These are phyloP conservation scores for Nakazawaea molendinolei DNA, from an alignment of 805 yeast genomes.

Conservation along the genomic window DNA sequence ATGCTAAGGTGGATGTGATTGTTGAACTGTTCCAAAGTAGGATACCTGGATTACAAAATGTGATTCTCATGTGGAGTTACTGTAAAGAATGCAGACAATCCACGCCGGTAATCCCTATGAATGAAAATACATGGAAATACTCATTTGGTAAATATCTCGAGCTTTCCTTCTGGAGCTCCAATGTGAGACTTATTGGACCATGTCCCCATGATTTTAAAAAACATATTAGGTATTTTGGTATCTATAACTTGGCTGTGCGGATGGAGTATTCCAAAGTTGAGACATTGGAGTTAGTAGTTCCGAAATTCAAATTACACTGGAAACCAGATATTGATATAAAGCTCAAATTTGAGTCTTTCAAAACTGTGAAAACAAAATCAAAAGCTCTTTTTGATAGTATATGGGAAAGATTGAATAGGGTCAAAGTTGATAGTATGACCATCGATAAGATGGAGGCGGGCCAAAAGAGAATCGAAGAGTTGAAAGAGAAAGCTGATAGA, in stretches of 20 bases:
- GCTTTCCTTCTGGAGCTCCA: constrained; percentile 69
- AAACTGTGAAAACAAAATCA: constrained; percentile 46
- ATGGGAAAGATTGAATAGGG: constrained; percentile 58
- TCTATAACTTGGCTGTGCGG: constrained; percentile 68
- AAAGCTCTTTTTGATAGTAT: constrained; percentile 67
- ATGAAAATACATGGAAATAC: constrained; percentile 80
- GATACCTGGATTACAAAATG: constrained; percentile 54
- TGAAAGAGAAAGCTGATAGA: constrained; percentile 43
- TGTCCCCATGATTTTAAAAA: constrained; percentile 80
- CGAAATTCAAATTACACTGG: constrained; percentile 66
- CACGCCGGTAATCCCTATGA: constrained; percentile 76
- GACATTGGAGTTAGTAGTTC: constrained; percentile 72
- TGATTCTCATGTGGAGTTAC: constrained; percentile 84
- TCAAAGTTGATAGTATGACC: constrained; percentile 71
- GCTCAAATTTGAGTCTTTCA: constrained; percentile 58
- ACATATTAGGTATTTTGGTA: constrained; percentile 80
- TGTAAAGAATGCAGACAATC: constrained; percentile 74
- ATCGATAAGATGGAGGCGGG: constrained; percentile 71
- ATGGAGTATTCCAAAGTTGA: constrained; percentile 75
- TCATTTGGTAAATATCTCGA: constrained; percentile 94
- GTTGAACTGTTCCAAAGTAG: constrained; percentile 56
- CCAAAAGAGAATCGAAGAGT: constrained; percentile 44
- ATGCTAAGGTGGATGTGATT: constrained; percentile 72
- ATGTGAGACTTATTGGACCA: constrained; percentile 47
- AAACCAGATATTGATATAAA: constrained; percentile 62